Evolutionary conservation across 2,329 filamentous ascomycete species (phyloP).

Genomic region (Neofusicoccum sp.): DNA sequence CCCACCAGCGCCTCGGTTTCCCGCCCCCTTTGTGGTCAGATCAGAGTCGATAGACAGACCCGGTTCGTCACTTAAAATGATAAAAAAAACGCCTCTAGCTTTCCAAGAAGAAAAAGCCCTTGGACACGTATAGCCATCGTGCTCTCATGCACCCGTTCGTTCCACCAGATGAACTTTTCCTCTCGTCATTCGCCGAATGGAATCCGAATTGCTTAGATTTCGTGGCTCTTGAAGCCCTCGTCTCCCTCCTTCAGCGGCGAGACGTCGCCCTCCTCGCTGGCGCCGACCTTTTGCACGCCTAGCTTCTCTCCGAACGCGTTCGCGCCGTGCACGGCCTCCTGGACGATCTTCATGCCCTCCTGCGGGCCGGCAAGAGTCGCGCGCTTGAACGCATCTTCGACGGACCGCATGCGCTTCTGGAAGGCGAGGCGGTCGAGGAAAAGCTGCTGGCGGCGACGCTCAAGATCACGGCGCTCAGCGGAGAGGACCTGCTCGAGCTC

Average conservation of each 20-base stretch:
- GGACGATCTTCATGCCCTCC: slow-evolving; percentile 32
- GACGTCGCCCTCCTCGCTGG: slow-evolving; percentile 21
- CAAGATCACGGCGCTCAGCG: slow-evolving; percentile 87
- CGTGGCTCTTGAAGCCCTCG: slow-evolving; percentile 34
- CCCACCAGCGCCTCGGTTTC: slow-evolving; percentile 7
- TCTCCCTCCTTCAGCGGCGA: slow-evolving; percentile 32
- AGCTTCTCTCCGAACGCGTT: slow-evolving; percentile 18
- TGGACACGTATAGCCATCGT: no score
- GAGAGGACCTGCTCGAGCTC: slow-evolving; percentile 93
- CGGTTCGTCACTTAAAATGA: background rate
- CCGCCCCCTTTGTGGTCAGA: background rate
- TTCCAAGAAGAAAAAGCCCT: background rate
- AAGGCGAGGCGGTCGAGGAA: slow-evolving; percentile 91
- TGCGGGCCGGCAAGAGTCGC: slow-evolving; percentile 40
- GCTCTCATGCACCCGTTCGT: background rate
- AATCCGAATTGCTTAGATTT: slow-evolving; percentile 26
- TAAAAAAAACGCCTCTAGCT: slow-evolving; percentile 13
- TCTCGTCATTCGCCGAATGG: background rate
- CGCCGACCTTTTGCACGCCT: slow-evolving; percentile 17
- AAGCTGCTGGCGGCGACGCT: slow-evolving; percentile 85
- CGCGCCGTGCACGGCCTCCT: slow-evolving; percentile 34
- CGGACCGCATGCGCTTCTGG: slow-evolving; percentile 79
- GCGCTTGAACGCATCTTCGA: slow-evolving; percentile 70
- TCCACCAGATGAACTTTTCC: background rate
- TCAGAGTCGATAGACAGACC: background rate